Evolutionary conservation across 163 green algal species (phyloP).

Genomic region (Volvox carteri): DNA sequence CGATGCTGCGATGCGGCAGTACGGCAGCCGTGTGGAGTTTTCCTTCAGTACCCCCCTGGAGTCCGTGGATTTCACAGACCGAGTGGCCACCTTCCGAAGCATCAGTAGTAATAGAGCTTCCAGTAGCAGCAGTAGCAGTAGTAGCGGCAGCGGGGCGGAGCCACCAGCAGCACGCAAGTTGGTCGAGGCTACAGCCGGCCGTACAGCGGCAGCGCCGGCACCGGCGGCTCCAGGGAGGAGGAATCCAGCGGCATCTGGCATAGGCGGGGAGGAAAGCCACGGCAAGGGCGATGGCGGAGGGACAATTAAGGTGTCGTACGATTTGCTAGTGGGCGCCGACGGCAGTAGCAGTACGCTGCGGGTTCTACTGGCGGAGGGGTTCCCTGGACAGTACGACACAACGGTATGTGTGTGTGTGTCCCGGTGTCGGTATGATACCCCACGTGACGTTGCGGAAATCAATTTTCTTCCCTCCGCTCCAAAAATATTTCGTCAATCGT

Average conservation of each 20-base stretch:
- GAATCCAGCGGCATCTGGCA: too few relatives aligned
- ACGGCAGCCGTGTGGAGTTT: conserved; percentile 32
- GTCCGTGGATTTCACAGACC: not conserved
- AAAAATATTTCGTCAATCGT: too few relatives aligned
- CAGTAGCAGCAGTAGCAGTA: not conserved
- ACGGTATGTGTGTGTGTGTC: too few relatives aligned
- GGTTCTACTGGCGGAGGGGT: not conserved
- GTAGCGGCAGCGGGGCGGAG: not conserved
- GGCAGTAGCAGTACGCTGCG: conserved; percentile 30
- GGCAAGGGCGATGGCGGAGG: not conserved
- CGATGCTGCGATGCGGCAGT: not conserved
- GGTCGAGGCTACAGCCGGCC: not conserved
- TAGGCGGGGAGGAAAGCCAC: too few relatives aligned
- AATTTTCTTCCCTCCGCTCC: too few relatives aligned
- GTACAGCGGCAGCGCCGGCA: not conserved
- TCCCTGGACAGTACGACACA: conserved; percentile 35
- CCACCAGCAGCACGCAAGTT: not conserved
- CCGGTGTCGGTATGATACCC: too few relatives aligned
- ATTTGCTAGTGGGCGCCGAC: conserved; percentile 44
- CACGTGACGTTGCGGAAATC: too few relatives aligned
- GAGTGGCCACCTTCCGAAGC: not conserved
- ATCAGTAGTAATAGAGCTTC: not conserved
- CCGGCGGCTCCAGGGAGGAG: not conserved
- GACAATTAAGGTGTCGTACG: conserved; percentile 27
- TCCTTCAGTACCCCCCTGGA: not conserved